Evolutionary conservation across 192 early-diverging fungal species (phyloP), one percentile per base, ranked within the genome.

Genomic region (Rhizophagus prolifer): DNA sequence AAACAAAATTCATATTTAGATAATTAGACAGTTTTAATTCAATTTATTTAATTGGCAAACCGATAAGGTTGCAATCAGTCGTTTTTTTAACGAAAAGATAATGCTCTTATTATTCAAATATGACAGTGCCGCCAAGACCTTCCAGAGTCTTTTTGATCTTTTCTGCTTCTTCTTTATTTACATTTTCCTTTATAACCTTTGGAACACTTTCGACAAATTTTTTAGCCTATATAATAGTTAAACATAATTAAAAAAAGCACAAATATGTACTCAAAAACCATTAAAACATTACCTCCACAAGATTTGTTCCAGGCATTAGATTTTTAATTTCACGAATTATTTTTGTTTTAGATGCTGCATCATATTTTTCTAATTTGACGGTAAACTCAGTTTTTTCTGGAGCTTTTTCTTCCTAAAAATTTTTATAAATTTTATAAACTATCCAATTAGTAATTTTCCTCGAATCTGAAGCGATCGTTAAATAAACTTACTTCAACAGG

Each of bases 131-230:
- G 58, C 97, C 97, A 63, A 97, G 74, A 25, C 92, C 94, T 81
- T 99, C 95, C 65, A 99, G 87, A 46, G 90, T 86, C 88, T 94
- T 94, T 91, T 99, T 96, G 78, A 97, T 90, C 91, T 98, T 98
- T 82, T 97, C 96, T 26, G 97, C 97, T 82, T 98, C 97, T 59
- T 94, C 96, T 89, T 97, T 99, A 81, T 86, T 84, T 46, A 89
- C 91, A 70, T 84, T 84, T 77, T 99, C 96, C 85, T 93, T 94
- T 81, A 99, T 86, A 73, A 97, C 92, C 89, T 99, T 99, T 82
- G 97, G 97, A 75, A 90, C 95, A 77, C 94, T 88, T 86, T 99
- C 97, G 34, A 98, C 96, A 86, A 99, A 98, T 89, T 99, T 99
- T 90, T 99, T 99, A 80, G 97, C 97, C 90, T 93, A 84, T 36